Percentiles rank a stretch among this genome's conserved stretches.
Conservation (phyloP, 1,284 basidiomycete genomes). For the Leccinum pallidistipes region DNA sequence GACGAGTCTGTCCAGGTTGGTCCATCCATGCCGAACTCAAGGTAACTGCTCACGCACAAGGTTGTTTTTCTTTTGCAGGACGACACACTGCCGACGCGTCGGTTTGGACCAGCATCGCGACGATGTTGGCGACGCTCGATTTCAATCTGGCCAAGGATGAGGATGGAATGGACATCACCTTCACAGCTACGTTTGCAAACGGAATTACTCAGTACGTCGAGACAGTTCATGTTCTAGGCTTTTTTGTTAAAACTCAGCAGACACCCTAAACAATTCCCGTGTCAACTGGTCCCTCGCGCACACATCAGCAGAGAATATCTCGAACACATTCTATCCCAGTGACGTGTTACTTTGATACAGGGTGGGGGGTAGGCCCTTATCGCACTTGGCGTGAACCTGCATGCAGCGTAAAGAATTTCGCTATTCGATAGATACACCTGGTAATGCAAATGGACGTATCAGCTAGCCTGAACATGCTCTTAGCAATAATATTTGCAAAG, state of each 20-base stretch:
- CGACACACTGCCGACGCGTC: constrained; percentile 20
- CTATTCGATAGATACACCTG: no score
- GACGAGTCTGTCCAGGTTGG: constrained; percentile 20
- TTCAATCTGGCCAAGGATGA: constrained; percentile 15
- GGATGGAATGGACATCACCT: constrained; percentile 13
- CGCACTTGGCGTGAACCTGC: not conserved
- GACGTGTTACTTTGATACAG: not conserved
- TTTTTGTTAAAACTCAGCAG: not conserved
- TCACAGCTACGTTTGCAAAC: constrained; percentile 10
- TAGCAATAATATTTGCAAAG: no score
- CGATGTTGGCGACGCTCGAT: constrained; percentile 21
- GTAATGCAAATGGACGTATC: no score
- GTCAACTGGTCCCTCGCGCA: not conserved
- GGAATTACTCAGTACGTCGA: constrained; percentile 8
- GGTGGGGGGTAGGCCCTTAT: no score
- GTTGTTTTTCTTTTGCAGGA: constrained; percentile 6
- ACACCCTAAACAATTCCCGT: constrained; percentile 3
- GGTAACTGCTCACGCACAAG: not conserved
- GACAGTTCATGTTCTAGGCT: not conserved
- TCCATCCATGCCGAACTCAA: not conserved
- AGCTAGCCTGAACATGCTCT: no score
- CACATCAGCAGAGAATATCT: not conserved
- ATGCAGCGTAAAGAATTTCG: not conserved
- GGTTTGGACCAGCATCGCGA: constrained; percentile 20
- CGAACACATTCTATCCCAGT: not conserved